These are phyloP conservation scores for Puccinellia tenuiflora DNA, from an alignment of 176 grass and related monocot genomes.

Conservation along the genomic window DNA sequence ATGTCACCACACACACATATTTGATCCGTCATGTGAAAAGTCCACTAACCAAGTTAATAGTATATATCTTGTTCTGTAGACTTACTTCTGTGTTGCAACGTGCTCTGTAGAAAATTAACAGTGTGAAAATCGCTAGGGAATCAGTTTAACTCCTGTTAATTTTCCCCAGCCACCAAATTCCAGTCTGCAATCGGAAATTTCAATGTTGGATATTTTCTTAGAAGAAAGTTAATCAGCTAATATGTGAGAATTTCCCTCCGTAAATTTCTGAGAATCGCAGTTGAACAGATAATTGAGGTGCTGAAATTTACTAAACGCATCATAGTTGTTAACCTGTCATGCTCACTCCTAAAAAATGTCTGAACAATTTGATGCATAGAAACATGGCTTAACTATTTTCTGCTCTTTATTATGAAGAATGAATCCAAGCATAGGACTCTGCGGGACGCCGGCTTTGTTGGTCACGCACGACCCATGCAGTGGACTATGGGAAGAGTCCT, in stretches of 20 bases:
- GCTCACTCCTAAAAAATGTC: background rate
- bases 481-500: background rate
- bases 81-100: background rate
- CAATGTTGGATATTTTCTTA: background rate
- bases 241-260: background rate
- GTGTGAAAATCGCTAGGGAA: background rate
- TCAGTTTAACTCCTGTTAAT: background rate
- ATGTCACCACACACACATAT: background rate
- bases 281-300: background rate
- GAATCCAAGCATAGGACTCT: slow-evolving; percentile 34
- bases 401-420: slow-evolving; percentile 6
- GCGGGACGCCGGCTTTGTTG: slow-evolving; percentile 9
- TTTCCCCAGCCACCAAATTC: background rate
- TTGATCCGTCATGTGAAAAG: background rate
- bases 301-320: background rate
- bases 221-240: background rate
- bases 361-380: slow-evolving; percentile 18
- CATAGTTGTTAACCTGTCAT: background rate
- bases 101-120: background rate
- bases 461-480: background rate
- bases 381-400: slow-evolving; percentile 18
- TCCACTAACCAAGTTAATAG: background rate
- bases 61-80: background rate
- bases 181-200: background rate
- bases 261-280: background rate